Evolutionary conservation across 768 basidiomycete species (phyloP), one percentile per base, ranked within the genome.

Genomic region (Kwoniella newhampshirensis): DNA sequence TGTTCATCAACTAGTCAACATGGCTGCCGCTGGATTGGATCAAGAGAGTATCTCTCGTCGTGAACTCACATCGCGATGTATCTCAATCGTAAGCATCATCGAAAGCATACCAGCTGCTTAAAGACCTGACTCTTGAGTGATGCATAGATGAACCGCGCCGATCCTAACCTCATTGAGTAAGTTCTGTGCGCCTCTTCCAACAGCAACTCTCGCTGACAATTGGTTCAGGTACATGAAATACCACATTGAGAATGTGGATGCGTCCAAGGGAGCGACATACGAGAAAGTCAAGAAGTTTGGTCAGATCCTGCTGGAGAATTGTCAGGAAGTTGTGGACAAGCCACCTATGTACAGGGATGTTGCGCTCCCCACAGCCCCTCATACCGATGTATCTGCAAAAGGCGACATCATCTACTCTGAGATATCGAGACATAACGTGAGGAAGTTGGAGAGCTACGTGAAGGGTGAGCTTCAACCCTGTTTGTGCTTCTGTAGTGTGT

Each of bases 311-410:
- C 87, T 98, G 62, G 86, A 96, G 77, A 99, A 99, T 78, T 70
- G 71, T 58, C 54, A 67, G 58, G 70, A 72, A 49, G 67, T 69
- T 8, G 67, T 72, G 23, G 70, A 72, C 59, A 68, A 65, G 51
- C 60, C 64, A 3, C 70, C 70, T 20, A 63, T 72, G 20, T 72
- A 72, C 61, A 60, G 65, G 54, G 70, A 72, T 54, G 75, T 99
- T 25, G 98, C 94, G 18, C 96, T 99, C 85, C 96, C 96, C 2
- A 98, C 94, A 35, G 96, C 94, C 8, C 96, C 96, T 35, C 85
- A 86, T 70, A 98, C 94, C 6, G 90, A 93, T 74, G 88, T 99
- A 66, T 91, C 86, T 9, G 85, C 84, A 45, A 91, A 89, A 79
- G 96, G 96, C 21, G 93, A 98, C 53, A 92, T 99, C 63, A 81